Evolutionary conservation across 306 rosid genomes (phyloP).

Genomic region (Dalbergia oliveri): DNA sequence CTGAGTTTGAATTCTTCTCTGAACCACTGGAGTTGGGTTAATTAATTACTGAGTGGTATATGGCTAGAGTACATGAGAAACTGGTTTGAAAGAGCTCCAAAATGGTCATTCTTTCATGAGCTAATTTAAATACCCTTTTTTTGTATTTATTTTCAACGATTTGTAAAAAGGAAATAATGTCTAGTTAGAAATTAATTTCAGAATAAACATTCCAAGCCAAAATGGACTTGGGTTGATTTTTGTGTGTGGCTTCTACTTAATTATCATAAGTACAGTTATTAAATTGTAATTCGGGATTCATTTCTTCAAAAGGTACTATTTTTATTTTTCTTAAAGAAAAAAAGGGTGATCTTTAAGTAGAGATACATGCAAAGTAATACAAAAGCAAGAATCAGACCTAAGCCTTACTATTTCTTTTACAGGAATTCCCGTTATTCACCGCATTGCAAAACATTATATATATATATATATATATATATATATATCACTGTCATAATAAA

Average conservation of each 20-base stretch:
- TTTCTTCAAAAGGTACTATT: background rate
- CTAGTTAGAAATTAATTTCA: background rate
- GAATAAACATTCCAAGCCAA: background rate
- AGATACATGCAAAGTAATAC: too few relatives aligned
- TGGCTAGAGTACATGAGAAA: background rate
- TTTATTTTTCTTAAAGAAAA: too few relatives aligned
- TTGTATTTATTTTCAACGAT: background rate
- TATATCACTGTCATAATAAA: background rate
- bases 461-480: too few relatives aligned
- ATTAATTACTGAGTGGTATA: background rate
- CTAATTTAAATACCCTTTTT: too few relatives aligned
- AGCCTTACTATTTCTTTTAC: too few relatives aligned
- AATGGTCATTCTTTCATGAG: background rate
- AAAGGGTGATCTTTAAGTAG: too few relatives aligned
- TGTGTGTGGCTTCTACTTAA: background rate
- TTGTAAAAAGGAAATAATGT: background rate
- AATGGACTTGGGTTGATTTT: background rate
- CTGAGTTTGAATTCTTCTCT: background rate
- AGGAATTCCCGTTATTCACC: too few relatives aligned
- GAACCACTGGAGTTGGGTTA: background rate
- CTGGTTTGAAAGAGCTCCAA: background rate
- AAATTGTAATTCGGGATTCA: background rate
- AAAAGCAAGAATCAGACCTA: too few relatives aligned
- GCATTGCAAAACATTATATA: too few relatives aligned
- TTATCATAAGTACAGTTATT: background rate